A percentile compares a stretch with the other conserved stretches of the same genome.
phyloP scores from a whole-genome alignment of 2,329 filamentous ascomycete genomes.

The Ophiostoma sp. region DNA sequence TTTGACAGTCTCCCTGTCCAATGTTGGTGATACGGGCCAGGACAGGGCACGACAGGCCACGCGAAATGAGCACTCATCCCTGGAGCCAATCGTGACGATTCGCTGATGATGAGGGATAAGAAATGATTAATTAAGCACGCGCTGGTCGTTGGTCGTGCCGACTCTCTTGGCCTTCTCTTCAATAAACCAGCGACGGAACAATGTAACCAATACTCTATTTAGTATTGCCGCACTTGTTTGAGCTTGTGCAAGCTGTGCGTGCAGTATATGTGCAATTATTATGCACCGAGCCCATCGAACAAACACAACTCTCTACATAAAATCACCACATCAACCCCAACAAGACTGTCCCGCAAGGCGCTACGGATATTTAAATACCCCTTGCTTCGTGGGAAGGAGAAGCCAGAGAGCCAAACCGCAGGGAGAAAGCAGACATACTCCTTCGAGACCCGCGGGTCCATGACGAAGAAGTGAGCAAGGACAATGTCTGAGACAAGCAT shows the following conservation, averaged over 20 bases:
- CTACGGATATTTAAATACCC: not conserved
- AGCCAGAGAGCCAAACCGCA: not conserved
- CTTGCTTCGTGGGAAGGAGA: conserved; percentile 4
- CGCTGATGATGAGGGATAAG: not conserved
- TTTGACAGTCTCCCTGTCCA: too few species aligned
- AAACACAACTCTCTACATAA: not conserved
- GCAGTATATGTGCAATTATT: not conserved
- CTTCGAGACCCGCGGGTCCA: not conserved
- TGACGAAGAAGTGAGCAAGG: not conserved
- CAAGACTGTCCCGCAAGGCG: not conserved
- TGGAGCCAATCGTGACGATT: conserved; percentile 17
- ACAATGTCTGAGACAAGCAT: conserved; percentile 4
- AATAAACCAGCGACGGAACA: not conserved
- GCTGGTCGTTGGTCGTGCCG: not conserved
- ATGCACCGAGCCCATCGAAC: not conserved
- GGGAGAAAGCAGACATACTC: not conserved
- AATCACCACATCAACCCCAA: not conserved
- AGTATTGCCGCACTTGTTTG: not conserved
- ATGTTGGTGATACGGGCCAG: not conserved
- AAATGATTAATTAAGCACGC: not conserved
- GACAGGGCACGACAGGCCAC: conserved; percentile 12
- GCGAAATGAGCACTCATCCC: conserved; percentile 18
- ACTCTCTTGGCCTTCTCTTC: not conserved
- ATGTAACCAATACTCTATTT: not conserved
- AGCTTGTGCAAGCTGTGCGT: conserved; percentile 3